phyloP scores from a whole-genome alignment of 2,329 filamentous ascomycete genomes.

The Allantophomopsis lycopodina region DNA sequence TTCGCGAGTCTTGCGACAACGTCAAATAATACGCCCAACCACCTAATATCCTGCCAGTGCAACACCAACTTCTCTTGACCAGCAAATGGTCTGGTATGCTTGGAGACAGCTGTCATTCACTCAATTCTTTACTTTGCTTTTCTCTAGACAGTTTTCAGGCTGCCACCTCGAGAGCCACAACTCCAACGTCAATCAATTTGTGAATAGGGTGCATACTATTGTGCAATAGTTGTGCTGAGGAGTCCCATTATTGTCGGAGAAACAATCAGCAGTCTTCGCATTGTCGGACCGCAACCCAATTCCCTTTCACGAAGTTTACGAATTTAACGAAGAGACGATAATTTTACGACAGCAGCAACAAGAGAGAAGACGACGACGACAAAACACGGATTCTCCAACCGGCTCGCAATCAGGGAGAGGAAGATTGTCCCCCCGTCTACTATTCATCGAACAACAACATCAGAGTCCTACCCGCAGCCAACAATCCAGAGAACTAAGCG shows the following conservation, averaged over 20 bases:
- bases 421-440: no score
- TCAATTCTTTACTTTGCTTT: not conserved
- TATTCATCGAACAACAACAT: no score
- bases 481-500: constrained; percentile 5
- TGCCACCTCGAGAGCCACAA: not conserved
- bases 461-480: not conserved
- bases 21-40: constrained; percentile 1
- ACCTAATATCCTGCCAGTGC: not conserved
- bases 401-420: no score
- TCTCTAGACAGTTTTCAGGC: not conserved
- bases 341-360: constrained; percentile 11
- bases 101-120: no score
- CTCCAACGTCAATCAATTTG: not conserved
- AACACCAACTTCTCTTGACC: no score
- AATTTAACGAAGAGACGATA: constrained; percentile 13
- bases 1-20: no score
- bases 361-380: constrained; percentile 3
- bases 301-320: constrained; percentile 20
- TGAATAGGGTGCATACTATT: no score
- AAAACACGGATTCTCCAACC: no score
- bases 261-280: constrained; percentile 8
- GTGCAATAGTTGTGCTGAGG: not conserved
- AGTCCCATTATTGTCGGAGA: no score
- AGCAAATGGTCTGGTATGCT: no score
- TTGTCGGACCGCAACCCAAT: constrained; percentile 15